Base-by-base conservation (phyloP, 805 yeast genomes). In the Candida orba region DNA sequence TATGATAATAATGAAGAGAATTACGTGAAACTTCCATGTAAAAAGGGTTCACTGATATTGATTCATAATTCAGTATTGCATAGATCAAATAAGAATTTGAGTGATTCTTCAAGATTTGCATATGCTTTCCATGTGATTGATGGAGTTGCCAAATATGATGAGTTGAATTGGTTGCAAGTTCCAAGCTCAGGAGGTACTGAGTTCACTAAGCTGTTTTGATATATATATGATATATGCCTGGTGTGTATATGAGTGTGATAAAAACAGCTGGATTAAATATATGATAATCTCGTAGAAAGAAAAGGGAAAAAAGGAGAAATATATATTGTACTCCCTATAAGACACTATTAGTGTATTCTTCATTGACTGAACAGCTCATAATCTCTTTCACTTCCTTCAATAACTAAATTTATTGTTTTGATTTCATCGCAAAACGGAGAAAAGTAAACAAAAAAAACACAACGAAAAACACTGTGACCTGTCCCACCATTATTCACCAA, bases 61-160 rank as follows among this genome's bases (percentile, higher is more conserved):
- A 85, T 85, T 41, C 81, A 85, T 57, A 82, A 84, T 51, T 68
- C 79, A 0, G 84, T 84, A 3, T 59, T 85, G 20, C 95, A 85
- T 58, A 79, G 81, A 60, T 80, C 88, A 4, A 85, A 78, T 51
- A 66, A 66, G 42, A 85, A 85, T 56, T 40, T 54, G 1, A 76
- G 84, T 12, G 51, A 51, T 5, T 68, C 67, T 44, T 79, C 87
- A 9, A 69, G 95, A 49, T 83, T 69, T 55, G 93, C 89, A 0
- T 85, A 84, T 61, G 82, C 93, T 0, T 85, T 85, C 63, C 95
- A 85, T 57, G 72, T 81, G 36, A 81, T 85, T 44, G 93, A 85
- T 41, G 91, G 91, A 2, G 61, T 48, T 2, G 66, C 75, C 12
- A 59, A 71, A 23, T 85, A 83, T 54, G 93, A 84, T 57, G 63